These are phyloP conservation scores for Hortiboletus rubellus DNA, from an alignment of 1,284 basidiomycete species.

Conservation along the genomic window DNA sequence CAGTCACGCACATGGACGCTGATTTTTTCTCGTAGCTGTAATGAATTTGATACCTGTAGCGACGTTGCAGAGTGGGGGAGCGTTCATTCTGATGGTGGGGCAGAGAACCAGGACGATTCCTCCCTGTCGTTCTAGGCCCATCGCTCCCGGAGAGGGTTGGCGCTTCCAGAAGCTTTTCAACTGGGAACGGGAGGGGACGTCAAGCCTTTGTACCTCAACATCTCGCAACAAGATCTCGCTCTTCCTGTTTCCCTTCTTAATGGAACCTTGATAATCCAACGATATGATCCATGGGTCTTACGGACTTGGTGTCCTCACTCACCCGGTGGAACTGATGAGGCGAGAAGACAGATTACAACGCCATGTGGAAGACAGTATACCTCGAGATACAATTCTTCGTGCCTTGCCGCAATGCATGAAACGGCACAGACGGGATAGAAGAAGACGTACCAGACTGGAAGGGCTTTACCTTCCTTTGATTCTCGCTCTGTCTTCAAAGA, in stretches of 20 bases:
- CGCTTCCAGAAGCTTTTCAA: conserved; percentile 44
- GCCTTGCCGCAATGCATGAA: conserved; percentile 43
- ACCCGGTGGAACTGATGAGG: conserved; percentile 74
- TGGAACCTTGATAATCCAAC: conserved; percentile 61
- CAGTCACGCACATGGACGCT: not conserved
- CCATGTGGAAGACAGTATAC: conserved; percentile 42
- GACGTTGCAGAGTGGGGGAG: too few relatives aligned
- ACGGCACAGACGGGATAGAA: not conserved
- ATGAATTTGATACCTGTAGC: too few relatives aligned
- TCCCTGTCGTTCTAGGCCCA: too few relatives aligned
- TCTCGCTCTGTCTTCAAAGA: conserved; percentile 74
- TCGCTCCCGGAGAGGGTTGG: conserved; percentile 6
- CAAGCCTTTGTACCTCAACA: conserved; percentile 60
- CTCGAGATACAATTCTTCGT: conserved; percentile 91
- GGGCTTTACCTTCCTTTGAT: conserved; percentile 65
- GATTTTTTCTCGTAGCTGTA: too few relatives aligned
- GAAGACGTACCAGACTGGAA: conserved; percentile 79
- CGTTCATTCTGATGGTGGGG: too few relatives aligned
- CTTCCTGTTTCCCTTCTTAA: conserved; percentile 96
- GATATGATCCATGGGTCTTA: not conserved
- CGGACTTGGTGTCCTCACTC: conserved; percentile 11
- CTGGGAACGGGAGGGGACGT: not conserved
- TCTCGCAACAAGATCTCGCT: conserved; percentile 91
- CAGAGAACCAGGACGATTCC: too few relatives aligned
- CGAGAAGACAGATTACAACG: not conserved